A percentile compares a stretch with the other conserved stretches of the same genome.
Conservation (phyloP, 768 basidiomycete species). For the Calvatia gigantea region DNA sequence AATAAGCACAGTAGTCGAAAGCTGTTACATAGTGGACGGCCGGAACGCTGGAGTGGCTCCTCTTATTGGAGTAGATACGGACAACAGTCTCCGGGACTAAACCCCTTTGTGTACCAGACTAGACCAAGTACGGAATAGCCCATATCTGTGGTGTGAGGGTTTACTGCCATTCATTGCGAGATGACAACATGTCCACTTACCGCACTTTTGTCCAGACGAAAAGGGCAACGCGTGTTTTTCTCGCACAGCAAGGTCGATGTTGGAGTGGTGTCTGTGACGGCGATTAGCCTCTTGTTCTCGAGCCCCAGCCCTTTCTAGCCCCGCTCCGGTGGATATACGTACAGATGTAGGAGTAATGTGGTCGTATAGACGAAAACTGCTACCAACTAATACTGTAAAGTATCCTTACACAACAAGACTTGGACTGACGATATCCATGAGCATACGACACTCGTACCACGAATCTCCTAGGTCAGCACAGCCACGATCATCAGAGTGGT, state of each 20-base stretch:
- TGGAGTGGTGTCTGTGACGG: neutral
- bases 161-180: neutral
- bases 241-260: neutral
- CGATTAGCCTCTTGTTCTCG: neutral
- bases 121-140: neutral
- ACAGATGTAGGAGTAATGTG: neutral
- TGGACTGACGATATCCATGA: neutral
- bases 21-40: neutral
- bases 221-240: no score
- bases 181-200: neutral
- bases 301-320: neutral
- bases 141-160: neutral
- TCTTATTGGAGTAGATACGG: neutral
- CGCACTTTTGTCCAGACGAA: neutral
- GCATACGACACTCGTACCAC: neutral
- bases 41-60: neutral
- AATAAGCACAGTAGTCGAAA: neutral
- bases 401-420: neutral
- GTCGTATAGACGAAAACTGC: neutral
- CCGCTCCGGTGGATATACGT: neutral
- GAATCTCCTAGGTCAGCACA: no score
- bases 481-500: conserved; percentile 1
- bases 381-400: neutral
- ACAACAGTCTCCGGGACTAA: neutral
- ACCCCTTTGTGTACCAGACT: neutral